These are phyloP conservation scores for Chaetomium olivaceum DNA, from an alignment of 2,329 filamentous ascomycete species.

Conservation along the genomic window DNA sequence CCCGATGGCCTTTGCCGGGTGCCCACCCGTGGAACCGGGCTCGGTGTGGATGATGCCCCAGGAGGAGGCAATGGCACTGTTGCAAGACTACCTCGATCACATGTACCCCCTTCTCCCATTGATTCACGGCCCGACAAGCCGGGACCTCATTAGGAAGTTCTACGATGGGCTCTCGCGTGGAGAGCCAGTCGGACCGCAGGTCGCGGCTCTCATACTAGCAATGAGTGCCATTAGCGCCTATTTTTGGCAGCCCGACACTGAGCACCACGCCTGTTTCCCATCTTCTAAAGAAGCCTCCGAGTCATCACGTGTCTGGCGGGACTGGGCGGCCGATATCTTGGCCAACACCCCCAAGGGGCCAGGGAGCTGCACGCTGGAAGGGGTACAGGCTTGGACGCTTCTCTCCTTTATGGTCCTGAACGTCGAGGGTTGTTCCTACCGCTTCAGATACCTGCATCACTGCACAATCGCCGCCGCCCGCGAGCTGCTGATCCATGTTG, in stretches of 20 bases:
- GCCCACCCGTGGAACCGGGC: not conserved
- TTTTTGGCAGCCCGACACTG: constrained; percentile 13
- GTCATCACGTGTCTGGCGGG: not conserved
- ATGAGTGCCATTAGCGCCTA: constrained; percentile 9
- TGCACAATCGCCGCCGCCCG: not conserved
- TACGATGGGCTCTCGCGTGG: constrained; percentile 1
- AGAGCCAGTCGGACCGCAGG: not conserved
- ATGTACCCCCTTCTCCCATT: constrained; percentile 1
- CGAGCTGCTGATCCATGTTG: constrained; percentile 8
- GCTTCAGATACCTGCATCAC: constrained; percentile 2
- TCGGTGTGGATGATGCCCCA: constrained; percentile 8
- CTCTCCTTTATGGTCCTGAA: constrained; percentile 7
- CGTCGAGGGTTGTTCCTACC: constrained; percentile 4
- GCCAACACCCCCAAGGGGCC: not conserved
- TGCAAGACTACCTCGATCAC: constrained; percentile 14
- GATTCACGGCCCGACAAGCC: constrained; percentile 10
- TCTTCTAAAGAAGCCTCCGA: constrained; percentile 4
- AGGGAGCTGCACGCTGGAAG: not conserved
- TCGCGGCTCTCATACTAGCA: constrained; percentile 2
- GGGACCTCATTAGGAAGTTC: not conserved
- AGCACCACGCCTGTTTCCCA: not conserved
- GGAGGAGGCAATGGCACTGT: not conserved
- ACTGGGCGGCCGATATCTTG: constrained; percentile 11
- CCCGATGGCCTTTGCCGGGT: not conserved
- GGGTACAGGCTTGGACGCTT: constrained; percentile 8